A percentile compares a stretch with the other conserved stretches of the same genome.
phyloP scores from a whole-genome alignment of 2,329 filamentous ascomycete species.

The Fusarium sp. region DNA sequence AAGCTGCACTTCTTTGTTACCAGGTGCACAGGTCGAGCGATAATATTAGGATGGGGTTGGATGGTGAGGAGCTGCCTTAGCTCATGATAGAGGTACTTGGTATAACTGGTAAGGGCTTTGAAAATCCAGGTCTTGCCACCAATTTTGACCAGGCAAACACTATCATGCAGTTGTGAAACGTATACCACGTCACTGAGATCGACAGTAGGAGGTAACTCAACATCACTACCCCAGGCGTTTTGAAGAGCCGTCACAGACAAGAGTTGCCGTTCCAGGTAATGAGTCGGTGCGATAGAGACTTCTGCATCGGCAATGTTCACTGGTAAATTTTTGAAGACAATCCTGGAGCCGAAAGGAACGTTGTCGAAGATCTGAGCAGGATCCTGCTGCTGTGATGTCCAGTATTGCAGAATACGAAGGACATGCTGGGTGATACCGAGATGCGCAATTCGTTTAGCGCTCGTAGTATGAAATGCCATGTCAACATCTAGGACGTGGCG shows the following conservation, averaged over 20 bases:
- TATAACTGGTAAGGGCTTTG: constrained; percentile 65
- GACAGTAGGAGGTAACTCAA: constrained; percentile 56
- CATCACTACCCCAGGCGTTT: constrained; percentile 54
- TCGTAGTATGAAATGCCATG: constrained; percentile 64
- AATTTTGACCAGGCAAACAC: constrained; percentile 63
- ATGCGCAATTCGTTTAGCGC: constrained; percentile 56
- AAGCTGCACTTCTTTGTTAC: constrained; percentile 65
- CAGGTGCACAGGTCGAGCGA: constrained; percentile 61
- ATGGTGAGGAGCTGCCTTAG: constrained; percentile 63
- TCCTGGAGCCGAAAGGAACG: constrained; percentile 65
- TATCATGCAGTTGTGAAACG: constrained; percentile 65
- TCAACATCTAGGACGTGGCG: constrained; percentile 59
- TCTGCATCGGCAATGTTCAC: constrained; percentile 56
- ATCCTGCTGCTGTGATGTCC: constrained; percentile 52
- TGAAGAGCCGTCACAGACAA: constrained; percentile 55
- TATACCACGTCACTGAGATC: constrained; percentile 62
- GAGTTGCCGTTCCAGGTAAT: constrained; percentile 63
- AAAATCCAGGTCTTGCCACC: constrained; percentile 58
- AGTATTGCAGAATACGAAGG: constrained; percentile 62
- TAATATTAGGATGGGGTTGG: constrained; percentile 61
- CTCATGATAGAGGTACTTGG: constrained; percentile 70
- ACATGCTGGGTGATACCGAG: constrained; percentile 64
- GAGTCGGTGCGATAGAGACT: constrained; percentile 59
- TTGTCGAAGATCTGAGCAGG: constrained; percentile 52
- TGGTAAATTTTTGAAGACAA: constrained; percentile 63